Evolutionary conservation across 2,329 filamentous ascomycete species (phyloP), one percentile per base, ranked within the genome.

Genomic region (Fusarium poae): DNA sequence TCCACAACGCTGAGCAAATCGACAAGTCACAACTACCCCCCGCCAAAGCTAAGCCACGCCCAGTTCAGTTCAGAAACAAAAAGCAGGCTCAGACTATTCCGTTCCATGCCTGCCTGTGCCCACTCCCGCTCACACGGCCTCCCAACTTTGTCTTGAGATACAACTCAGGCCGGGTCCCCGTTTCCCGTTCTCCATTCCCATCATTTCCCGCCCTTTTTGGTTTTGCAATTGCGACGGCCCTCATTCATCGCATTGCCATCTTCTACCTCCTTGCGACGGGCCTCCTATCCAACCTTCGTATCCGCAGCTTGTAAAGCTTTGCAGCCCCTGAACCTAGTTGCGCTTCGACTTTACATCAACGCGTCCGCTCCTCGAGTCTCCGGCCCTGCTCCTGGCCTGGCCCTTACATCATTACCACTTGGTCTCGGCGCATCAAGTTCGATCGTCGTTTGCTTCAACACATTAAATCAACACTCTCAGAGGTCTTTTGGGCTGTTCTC

Each of bases 141-240:
- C 68, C 72, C 70, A 69, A 67, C 68, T 66, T 71, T 65, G 72
- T 72, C 64, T 70, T 64, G 70, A 75, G 71, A 74, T 75, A 74
- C 72, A 75, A 72, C 70, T 74, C 53, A 65, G 65, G 64, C 63
- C 72, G 62, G 62, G 67, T 68, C 70, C 72, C 72, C 69, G 56
- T 73, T 67, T 63, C 67, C 61, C 63, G 62, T 72, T 70, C 72
- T 57, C 57, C 67, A 70, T 70, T 63, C 53, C 58, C 59, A 67
- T 58, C 62, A 57, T 70, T 65, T 61, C 48, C 71, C 57, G 64
- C 58, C 56, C 62, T 57, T 68, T 40, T 40, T 67, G 70, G 57
- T 72, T 46, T 57, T 73, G 60, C 72, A 70, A 75, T 75, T 75
- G 73, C 72, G 69, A 74, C 71, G 51, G 49, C 61, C 48, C 42